phyloP scores from a whole-genome alignment of 345 rosid species.

The Reutealis trisperma region DNA sequence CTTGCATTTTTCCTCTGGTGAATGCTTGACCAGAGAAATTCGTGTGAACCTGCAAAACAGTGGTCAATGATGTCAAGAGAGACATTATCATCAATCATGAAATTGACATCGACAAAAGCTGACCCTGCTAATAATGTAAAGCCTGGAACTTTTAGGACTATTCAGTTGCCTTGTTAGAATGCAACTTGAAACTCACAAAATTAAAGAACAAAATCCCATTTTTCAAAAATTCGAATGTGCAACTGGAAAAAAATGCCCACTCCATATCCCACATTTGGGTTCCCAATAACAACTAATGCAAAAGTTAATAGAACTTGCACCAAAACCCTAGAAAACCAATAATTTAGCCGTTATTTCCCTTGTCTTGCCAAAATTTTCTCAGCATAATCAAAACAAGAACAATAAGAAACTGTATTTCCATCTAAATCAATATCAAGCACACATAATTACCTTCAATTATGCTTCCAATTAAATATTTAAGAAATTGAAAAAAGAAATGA shows the following conservation, averaged over 20 bases:
- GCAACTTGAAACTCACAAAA: background rate
- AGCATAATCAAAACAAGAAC: background rate
- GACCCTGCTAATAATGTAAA: background rate
- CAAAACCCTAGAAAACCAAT: background rate
- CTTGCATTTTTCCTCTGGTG: conserved; percentile 32
- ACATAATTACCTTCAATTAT: background rate
- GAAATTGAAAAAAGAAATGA: background rate
- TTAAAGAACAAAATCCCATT: background rate
- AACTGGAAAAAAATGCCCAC: background rate
- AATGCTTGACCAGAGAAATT: conserved; percentile 26
- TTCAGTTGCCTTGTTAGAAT: background rate
- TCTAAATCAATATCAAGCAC: background rate
- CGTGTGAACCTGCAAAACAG: conserved; percentile 44
- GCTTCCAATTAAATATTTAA: background rate
- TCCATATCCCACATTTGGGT: background rate
- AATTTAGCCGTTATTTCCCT: background rate
- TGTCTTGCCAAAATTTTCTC: background rate
- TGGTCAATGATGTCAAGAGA: background rate
- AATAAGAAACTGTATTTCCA: background rate
- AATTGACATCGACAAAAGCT: background rate
- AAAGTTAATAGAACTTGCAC: background rate
- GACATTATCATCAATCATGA: background rate
- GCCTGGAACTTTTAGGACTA: background rate
- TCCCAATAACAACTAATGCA: background rate
- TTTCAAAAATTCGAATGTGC: background rate